Conservation (phyloP, 1,284 basidiomycete genomes). For the Austroboletus rostrupii region DNA sequence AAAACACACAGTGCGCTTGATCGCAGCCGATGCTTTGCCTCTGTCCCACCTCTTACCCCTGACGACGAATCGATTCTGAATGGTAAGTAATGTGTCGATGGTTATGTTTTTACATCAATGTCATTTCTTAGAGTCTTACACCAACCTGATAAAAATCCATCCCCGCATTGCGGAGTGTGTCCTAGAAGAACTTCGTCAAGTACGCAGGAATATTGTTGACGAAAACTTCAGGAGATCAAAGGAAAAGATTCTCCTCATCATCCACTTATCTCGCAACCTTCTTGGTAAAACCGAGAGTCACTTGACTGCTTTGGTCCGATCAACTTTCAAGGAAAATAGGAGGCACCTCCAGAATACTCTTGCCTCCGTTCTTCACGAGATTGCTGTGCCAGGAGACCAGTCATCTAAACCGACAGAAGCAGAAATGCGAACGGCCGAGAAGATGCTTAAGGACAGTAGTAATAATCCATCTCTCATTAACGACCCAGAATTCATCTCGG, state of each 20-base stretch:
- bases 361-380: constrained; percentile 15
- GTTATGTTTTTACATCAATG: not conserved
- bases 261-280: constrained; percentile 17
- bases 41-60: constrained; percentile 12
- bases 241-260: constrained; percentile 22
- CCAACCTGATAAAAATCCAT: constrained; percentile 12
- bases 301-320: constrained; percentile 9
- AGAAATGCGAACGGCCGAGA: constrained; percentile 14
- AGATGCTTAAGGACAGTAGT: constrained; percentile 23
- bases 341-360: constrained; percentile 11
- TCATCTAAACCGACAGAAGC: constrained; percentile 10
- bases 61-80: constrained; percentile 15
- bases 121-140: constrained; percentile 16
- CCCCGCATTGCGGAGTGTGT: constrained; percentile 19
- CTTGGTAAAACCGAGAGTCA: constrained; percentile 15
- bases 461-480: constrained; percentile 13
- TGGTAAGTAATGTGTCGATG: constrained; percentile 3
- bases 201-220: constrained; percentile 15
- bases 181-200: constrained; percentile 17
- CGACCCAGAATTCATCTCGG: constrained; percentile 31
- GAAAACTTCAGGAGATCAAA: constrained; percentile 23
- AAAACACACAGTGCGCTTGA: constrained; percentile 17
- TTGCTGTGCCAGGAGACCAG: not conserved
- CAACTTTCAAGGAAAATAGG: constrained; percentile 15
- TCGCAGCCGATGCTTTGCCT: constrained; percentile 14